phyloP scores from a whole-genome alignment of 1,139 yeast genomes.

The Sugiyamaella xylanicola region DNA sequence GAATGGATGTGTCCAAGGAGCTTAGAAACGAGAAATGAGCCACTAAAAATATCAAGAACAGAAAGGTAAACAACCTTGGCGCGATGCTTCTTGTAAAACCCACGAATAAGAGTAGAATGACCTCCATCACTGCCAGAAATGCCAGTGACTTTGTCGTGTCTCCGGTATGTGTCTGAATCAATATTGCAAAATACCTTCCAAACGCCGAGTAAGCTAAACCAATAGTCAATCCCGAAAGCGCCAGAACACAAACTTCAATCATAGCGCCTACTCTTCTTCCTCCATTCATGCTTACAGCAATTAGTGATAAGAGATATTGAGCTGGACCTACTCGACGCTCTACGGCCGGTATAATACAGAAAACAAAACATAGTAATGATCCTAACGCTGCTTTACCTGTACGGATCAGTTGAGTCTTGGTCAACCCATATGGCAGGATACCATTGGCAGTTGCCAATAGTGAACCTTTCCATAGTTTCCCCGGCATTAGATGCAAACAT shows the following conservation, averaged over 20 bases:
- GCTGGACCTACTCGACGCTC: conserved; percentile 42
- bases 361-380: conserved; percentile 21
- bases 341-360: conserved; percentile 22
- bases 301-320: conserved; percentile 49
- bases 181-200: conserved; percentile 48
- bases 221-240: conserved; percentile 44
- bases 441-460: conserved; percentile 3
- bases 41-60: conserved; percentile 50
- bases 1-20: conserved; percentile 39
- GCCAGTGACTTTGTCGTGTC: conserved; percentile 46
- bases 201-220: conserved; percentile 49
- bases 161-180: conserved; percentile 4
- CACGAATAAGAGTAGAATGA: conserved; percentile 49
- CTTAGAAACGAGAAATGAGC: conserved; percentile 52
- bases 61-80: conserved; percentile 50
- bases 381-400: conserved; percentile 22
- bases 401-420: conserved; percentile 17
- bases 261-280: conserved; percentile 53
- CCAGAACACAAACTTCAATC: conserved; percentile 46
- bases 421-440: conserved; percentile 23
- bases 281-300: conserved; percentile 52
- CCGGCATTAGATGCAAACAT: neutral
- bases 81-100: conserved; percentile 53
- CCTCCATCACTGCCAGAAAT: conserved; percentile 49
- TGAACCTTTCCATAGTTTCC: conserved; percentile 9